These are phyloP conservation scores for Fragaria iinumae DNA, from an alignment of 306 rosid genomes.

Conservation along the genomic window DNA sequence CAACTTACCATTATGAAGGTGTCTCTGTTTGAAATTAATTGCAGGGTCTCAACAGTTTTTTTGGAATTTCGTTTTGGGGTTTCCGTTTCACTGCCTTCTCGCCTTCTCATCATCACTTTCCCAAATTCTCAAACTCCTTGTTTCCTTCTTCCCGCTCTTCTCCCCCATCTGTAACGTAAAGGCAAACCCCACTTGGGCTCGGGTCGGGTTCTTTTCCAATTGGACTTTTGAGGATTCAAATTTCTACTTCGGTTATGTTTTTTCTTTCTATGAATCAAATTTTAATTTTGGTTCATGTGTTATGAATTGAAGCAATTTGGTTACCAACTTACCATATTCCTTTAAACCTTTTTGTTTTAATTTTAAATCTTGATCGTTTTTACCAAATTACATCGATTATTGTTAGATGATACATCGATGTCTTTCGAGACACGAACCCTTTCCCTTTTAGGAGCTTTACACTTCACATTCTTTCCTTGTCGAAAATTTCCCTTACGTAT, in stretches of 20 bases:
- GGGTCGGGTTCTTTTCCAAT: background rate
- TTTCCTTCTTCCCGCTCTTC: slow-evolving; percentile 9
- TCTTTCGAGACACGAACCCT: no score
- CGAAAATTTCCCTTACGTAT: background rate
- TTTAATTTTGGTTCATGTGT: background rate
- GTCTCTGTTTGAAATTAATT: background rate
- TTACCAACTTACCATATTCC: background rate
- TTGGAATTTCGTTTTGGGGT: background rate
- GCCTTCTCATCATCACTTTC: background rate
- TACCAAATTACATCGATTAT: no score
- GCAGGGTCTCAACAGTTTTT: background rate
- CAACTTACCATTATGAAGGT: background rate
- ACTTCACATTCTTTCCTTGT: background rate
- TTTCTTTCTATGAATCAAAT: background rate
- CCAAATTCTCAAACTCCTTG: background rate
- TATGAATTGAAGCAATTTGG: background rate
- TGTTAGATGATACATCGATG: no score
- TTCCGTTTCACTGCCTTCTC: slow-evolving; percentile 1
- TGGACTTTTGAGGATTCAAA: background rate
- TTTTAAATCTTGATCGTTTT: no score
- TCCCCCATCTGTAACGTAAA: background rate
- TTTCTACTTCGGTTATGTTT: no score
- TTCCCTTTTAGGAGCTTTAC: no score
- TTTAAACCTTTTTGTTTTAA: no score
- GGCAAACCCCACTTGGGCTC: background rate